Evolutionary conservation across 2,329 filamentous ascomycete species (phyloP), one percentile per base, ranked within the genome.

Genomic region (Aspergillus fijiensis): DNA sequence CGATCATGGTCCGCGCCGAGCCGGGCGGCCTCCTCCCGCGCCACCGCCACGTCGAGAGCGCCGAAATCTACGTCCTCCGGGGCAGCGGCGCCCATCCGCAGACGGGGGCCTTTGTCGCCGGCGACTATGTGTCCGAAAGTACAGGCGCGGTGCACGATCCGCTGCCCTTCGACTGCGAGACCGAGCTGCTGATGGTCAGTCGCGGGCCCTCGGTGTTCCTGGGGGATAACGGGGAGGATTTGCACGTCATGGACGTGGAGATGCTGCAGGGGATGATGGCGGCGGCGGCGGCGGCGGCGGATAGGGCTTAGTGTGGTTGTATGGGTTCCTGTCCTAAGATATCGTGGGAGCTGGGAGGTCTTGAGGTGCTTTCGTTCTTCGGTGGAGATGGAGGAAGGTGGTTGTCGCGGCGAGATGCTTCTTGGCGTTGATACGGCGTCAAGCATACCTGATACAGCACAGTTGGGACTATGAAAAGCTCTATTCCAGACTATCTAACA

Each of bases 41-140:
- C 2, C 60, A 62, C 31, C 60, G 57, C 2, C 60, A 62, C 27
- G 19, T 57, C 2, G 60, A 57, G 2, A 62, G 52, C 35, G 57
- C 60, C 10, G 60, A 59, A 11, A 62, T 62, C n/a, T 56, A 59
- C 48, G 39, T 62, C 14, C 29, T 57, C 33, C 59, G 59, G 57
- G 57, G 48, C 3, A 51, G 45, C 11, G 51, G 57, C 16, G 45
- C 51, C 4, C 57, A 59, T 45, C 51, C 57, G 10, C 57, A 59
- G 45, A 59, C 47, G 0, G 57, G 51, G 19, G 16, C 9, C 11
- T 59, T 59, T 33, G 51, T 35, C 4, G 51, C 49, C 23, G 57
- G 57, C 4, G 57, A 59, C 27, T 59, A 59, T 21, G 51, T 59
- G 5, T 59, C 57, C 16, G 57, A 59, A 23, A n/a, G 19, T 5